Base-by-base conservation (phyloP, 345 rosid species). In the Sapria himalayana region DNA sequence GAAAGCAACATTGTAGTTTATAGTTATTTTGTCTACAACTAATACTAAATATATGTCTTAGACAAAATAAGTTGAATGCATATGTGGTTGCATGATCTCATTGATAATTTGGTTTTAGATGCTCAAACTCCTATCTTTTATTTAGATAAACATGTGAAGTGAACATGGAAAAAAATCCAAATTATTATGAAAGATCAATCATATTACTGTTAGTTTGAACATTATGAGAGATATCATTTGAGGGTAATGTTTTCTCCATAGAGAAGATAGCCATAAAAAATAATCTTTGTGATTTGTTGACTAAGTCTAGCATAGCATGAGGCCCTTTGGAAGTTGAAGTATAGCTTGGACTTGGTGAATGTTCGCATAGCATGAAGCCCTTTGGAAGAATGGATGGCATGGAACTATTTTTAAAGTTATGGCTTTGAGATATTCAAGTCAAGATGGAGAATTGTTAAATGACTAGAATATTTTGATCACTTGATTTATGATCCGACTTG, bases 391-490 rank as follows among this genome's bases (percentile, higher is more conserved):
- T 9, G 12, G 14, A 8, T 38, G n/a, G n/a, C 15, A 12, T 11
- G n/a, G 1, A 13, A 15, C 10, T 13, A 1, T 5, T 7, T 6
- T 17, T 18, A n/a, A n/a, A n/a, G n/a, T n/a, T n/a, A n/a, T 17
- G 41, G n/a, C 14, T 19, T 19, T 7, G 24, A 6, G 3, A 2
- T 18, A 38, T 19, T 38, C 4, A 38, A 38, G 25, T 19, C 24
- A 38, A 38, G 23, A 15, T 38, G 41, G 41, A 38, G 41, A 19
- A 38, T 19, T 38, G 14, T 19, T 38, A 19, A n/a, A 14, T 34
- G 17, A 34, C 1, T 37, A 7, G 22, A 37, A 15, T n/a, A n/a
- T n/a, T n/a, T n/a, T n/a, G n/a, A n/a, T n/a, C n/a, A n/a, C n/a
- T n/a, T n/a, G n/a, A n/a, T n/a, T n/a, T n/a, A n/a, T n/a, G n/a